Evolutionary conservation across 345 rosid species (phyloP), one percentile per base, ranked within the genome.

Genomic region (Psidium friedrichsthalianum): DNA sequence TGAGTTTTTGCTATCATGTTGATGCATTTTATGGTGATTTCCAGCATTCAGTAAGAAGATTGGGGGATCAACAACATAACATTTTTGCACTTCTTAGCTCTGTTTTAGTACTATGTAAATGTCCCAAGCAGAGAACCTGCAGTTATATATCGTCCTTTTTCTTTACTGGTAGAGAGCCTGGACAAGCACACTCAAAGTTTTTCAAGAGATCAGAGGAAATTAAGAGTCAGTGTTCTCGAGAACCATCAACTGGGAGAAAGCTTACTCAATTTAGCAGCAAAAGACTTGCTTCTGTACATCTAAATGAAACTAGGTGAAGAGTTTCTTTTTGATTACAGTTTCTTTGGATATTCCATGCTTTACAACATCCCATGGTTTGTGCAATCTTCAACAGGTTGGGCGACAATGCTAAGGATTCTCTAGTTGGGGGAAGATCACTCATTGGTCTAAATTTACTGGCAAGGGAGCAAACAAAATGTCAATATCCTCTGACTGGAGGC

Each of bases 161-260:
- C 22, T 32, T 15, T 64, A 89, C 88, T 64, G 86, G 86, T 80
- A 91, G 88, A 81, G 92, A 91, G 85, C 56, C 90, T 25, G 94
- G 91, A 88, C 83, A 59, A 49, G 78, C 86, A 80, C 54, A 82
- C 47, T 92, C 94, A 52, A 90, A 88, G 51, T 56, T 83, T 85
- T 91, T 90, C 55, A 90, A 76, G 84, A 91, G 88, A 58, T 64
- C 90, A 47, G 90, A 88, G 55, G 85, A 87, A 86, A 55, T 85
- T 58, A 88, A 81, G 86, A 84, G 89, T 86, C 84, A 90, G 40
- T 84, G 84, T 83, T 56, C 85, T 84, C 85, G 85, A 32, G 89
- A 90, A 82, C 83, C 92, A 84, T 49, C 87, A 84, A 44, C 36
- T 84, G 87, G 56, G 78, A 83, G 55, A 85, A 87, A 89, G 83